Evolutionary conservation across 345 rosid species (phyloP), one percentile per base, ranked within the genome.

Genomic region (Brassica incana): DNA sequence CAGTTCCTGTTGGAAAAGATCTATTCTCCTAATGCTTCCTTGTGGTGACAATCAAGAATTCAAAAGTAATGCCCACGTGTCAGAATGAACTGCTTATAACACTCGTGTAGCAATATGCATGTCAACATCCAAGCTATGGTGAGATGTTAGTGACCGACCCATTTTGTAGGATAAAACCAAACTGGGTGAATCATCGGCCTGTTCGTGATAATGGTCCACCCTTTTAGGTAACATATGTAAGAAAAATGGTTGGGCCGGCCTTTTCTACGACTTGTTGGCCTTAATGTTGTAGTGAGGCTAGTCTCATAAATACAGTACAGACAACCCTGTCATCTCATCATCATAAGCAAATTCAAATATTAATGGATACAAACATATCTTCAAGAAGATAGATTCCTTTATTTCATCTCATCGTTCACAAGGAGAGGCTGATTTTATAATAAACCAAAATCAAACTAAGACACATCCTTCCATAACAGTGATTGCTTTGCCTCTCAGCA

Each of bases 401-500:
- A 6, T 56, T 58, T 50, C 25, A 15, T 25, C 3, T 40, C 8
- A 40, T 58, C 7, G 43, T 38, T 58, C n/a, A 15, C n/a, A 64
- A 50, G 50, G 50, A 48, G 58, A 50, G 23, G 20, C 29, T 16
- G 30, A 5, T 16, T n/a, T 35, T n/a, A 50, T 50, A n/a, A 50
- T 45, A 50, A 8, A 5, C 6, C 38, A 27, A 56, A 70, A 50
- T 76, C 86, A 90, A 56, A 83, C 91, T 15, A 89, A 74, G 59
- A 89, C 74, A 59, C 72, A 80, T 60, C 97, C 92, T 76, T 85
- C 83, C 95, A 90, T 92, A 33, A 88, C 86, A 58, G 80, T 85
- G 29, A 86, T 80, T 60, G 93, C 95, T 75, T 87, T 88, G 27
- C 97, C 91, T 16, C 78, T 86, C 64, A 92, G 83, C 69, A 82